Conservation (phyloP, 1,139 yeast species). For the Lodderomyces metapsilosis region DNA sequence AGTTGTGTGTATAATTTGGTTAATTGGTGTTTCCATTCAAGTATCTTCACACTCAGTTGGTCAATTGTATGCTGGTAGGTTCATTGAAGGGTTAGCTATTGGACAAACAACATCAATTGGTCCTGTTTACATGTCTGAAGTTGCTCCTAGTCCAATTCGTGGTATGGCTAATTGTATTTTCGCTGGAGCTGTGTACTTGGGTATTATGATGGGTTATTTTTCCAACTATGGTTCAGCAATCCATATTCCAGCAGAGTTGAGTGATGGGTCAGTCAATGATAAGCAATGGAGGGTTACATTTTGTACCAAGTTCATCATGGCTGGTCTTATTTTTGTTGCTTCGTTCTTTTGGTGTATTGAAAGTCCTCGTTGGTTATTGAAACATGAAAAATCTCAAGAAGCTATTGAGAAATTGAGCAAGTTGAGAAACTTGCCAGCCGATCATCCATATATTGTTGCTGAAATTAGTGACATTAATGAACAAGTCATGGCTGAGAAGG, state of each 20-base stretch:
- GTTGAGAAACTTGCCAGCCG: constrained; percentile 49
- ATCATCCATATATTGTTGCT: constrained; percentile 51
- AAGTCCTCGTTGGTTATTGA: constrained; percentile 48
- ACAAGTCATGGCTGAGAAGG: constrained; percentile 39
- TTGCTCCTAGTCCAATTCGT: constrained; percentile 52
- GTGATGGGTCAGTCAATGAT: constrained; percentile 17
- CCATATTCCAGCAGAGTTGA: constrained; percentile 22
- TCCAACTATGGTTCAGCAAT: constrained; percentile 43
- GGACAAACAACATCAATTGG: constrained; percentile 60
- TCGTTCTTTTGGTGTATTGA: constrained; percentile 40
- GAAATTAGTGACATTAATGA: constrained; percentile 53
- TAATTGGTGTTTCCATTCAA: constrained; percentile 49
- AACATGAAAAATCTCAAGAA: constrained; percentile 32
- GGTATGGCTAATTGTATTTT: constrained; percentile 51
- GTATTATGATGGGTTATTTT: constrained; percentile 53
- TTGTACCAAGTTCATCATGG: constrained; percentile 38
- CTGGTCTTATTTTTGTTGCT: constrained; percentile 39
- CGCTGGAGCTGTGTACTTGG: constrained; percentile 57
- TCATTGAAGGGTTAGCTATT: constrained; percentile 54
- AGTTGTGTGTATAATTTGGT: constrained; percentile 43
- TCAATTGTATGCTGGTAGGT: constrained; percentile 54
- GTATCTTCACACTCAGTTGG: constrained; percentile 43
- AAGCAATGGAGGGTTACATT: constrained; percentile 40
- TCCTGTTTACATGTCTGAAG: constrained; percentile 49
- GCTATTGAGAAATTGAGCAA: constrained; percentile 40